Base-by-base conservation (phyloP, 2,329 filamentous ascomycete genomes). In the Cephalotrichum gorgonifer region DNA sequence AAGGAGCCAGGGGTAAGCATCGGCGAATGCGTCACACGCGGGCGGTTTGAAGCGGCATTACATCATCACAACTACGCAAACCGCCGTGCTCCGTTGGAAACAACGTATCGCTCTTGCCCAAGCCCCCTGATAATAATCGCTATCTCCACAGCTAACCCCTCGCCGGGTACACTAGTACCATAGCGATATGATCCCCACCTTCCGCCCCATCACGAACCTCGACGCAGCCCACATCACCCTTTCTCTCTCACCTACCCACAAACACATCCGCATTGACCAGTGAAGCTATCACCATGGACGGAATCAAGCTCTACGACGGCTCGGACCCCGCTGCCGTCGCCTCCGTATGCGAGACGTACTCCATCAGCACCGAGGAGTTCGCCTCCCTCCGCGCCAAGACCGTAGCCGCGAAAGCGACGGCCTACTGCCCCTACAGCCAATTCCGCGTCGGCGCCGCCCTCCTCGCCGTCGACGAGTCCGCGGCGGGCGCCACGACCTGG, bases 371-470 rank as follows among this genome's bases (percentile, higher is more conserved):
- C 15, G 62, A 70, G 44, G 84, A 95, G 63, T 78, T 95, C 62
- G 63, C 72, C 51, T 70, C 72, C 39, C 77, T 95, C 44, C 76
- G 75, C 48, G 64, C 70, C 51, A 73, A 77, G 60, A 82, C 84
- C 55, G 72, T 78, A 48, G 79, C 79, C 6, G 88, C 90, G 52
- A 94, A 94, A 65, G 73, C 73, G 2, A 76, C 72, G 48, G 89
- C 91, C 31, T 95, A 97, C 70, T 95, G 89, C 78, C 89, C 87
- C 3, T 95, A 96, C 74, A 94, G 88, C 58, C 78, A 84, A 52
- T 98, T 97, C 74, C 86, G 83, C 54, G 93, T 98, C 53, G 93
- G 93, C 54, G 84, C 86, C 45, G 83, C 86, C 30, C 68, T 97
- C 52, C 80, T 97, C 53, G 63, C 63, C 33, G 60, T 65, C 11